These are phyloP conservation scores for Aspergillus udagawae DNA, from an alignment of 2,329 filamentous ascomycete species.

Conservation along the genomic window DNA sequence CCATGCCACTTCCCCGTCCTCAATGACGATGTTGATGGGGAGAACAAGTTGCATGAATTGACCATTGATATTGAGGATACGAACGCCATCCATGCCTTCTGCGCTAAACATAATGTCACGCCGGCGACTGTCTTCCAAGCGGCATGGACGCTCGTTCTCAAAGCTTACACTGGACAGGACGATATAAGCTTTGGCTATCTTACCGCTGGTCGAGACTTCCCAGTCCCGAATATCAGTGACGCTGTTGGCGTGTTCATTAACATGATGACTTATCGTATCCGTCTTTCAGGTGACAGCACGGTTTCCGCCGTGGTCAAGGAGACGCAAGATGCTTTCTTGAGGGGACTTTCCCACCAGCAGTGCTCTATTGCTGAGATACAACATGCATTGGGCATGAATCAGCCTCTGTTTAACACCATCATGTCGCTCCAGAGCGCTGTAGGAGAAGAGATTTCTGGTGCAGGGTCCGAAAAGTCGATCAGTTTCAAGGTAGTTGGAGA, in stretches of 20 bases:
- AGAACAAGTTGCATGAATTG: neutral
- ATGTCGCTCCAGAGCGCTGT: neutral
- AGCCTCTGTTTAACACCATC: neutral
- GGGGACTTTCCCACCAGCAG: neutral
- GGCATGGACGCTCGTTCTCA: conserved; percentile 20
- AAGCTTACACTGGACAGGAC: conserved; percentile 8
- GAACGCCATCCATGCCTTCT: neutral
- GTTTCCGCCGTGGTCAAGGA: neutral
- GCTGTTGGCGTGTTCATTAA: conserved; percentile 30
- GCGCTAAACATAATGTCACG: neutral
- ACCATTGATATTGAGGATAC: neutral
- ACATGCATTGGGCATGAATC: neutral
- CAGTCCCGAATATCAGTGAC: conserved; percentile 34
- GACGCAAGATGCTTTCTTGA: neutral
- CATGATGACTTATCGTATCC: conserved; percentile 3
- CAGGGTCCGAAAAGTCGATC: neutral
- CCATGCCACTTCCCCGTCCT: neutral
- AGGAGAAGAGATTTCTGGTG: neutral
- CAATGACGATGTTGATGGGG: neutral
- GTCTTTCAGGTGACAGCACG: neutral
- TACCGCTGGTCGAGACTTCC: conserved; percentile 29
- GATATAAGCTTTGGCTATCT: conserved; percentile 28
- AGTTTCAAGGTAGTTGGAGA: neutral
- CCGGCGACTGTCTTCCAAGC: conserved; percentile 9
- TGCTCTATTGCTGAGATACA: neutral